A percentile compares a stretch with the other conserved stretches of the same genome.
Evolutionary conservation across 495 filamentous ascomycete genomes (phyloP).

Genomic region (Aspergillus carlsbadensis): DNA sequence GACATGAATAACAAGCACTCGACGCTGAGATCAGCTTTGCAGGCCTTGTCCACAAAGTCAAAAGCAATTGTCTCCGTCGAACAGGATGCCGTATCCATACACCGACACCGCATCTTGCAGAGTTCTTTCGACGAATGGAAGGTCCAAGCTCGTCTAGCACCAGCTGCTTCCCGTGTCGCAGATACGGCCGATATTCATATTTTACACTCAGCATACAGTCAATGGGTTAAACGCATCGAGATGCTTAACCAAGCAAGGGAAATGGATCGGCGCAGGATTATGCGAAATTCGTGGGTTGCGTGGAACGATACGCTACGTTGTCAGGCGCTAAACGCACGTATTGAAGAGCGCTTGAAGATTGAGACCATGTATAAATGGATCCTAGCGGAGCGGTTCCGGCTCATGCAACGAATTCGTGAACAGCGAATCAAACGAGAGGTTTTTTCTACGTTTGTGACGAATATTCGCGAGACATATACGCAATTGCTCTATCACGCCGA

Average conservation of each 20-base stretch:
- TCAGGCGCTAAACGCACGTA: conserved; percentile 48
- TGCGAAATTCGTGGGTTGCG: conserved; percentile 58
- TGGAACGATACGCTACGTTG: conserved; percentile 69
- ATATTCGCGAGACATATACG: conserved; percentile 38
- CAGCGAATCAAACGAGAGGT: conserved; percentile 46
- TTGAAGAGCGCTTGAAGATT: conserved; percentile 58
- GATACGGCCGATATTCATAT: conserved; percentile 49
- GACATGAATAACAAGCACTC: conserved; percentile 29
- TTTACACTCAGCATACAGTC: conserved; percentile 44
- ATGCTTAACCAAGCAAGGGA: conserved; percentile 53
- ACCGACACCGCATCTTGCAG: conserved; percentile 30
- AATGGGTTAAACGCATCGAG: conserved; percentile 52
- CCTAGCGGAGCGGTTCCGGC: conserved; percentile 50
- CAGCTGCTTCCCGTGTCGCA: conserved; percentile 45
- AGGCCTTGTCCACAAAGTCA: conserved; percentile 33
- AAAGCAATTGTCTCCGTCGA: conserved; percentile 27
- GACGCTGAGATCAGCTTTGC: conserved; percentile 26
- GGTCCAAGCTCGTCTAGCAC: conserved; percentile 44
- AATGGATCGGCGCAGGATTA: conserved; percentile 50
- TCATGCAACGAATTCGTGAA: conserved; percentile 55
- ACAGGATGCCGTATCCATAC: conserved; percentile 32
- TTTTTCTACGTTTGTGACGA: conserved; percentile 43
- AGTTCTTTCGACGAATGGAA: conserved; percentile 39
- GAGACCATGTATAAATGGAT: conserved; percentile 66
- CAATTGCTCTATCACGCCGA: conserved; percentile 39